Evolutionary conservation across 2,329 filamentous ascomycete species (phyloP).

Genomic region (Coleophoma cylindrospora): DNA sequence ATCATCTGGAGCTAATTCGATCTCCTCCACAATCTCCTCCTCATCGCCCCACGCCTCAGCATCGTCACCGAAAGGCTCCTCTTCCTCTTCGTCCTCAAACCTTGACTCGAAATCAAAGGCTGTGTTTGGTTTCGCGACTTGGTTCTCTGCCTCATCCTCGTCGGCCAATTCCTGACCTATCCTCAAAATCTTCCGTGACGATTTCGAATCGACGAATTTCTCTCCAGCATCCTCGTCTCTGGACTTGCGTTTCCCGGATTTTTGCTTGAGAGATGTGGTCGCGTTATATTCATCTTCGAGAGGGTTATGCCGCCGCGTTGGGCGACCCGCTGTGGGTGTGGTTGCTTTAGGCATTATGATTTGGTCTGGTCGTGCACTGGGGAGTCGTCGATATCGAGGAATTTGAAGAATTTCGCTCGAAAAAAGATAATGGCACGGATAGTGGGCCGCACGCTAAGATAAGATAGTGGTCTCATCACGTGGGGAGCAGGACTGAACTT

Average conservation of each 20-base stretch:
- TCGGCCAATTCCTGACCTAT: constrained; percentile 86
- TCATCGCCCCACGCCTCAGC: constrained; percentile 71
- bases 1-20: constrained; percentile 85
- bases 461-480: neutral
- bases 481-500: neutral
- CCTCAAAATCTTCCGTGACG: constrained; percentile 81
- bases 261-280: constrained; percentile 64
- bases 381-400: neutral
- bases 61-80: constrained; percentile 44
- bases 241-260: constrained; percentile 65
- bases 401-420: neutral
- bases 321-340: constrained; percentile 49
- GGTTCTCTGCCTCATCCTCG: constrained; percentile 60
- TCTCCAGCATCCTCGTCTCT: constrained; percentile 56
- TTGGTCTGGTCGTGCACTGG: too few relatives aligned
- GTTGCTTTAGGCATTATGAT: constrained; percentile 73
- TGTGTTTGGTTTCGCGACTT: constrained; percentile 42
- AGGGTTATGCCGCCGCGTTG: constrained; percentile 75
- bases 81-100: constrained; percentile 51
- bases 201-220: constrained; percentile 78
- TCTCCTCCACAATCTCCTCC: constrained; percentile 64
- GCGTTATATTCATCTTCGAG: constrained; percentile 82
- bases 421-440: neutral
- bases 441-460: neutral
- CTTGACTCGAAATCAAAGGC: constrained; percentile 79